These are phyloP conservation scores for Corchorus capsularis DNA, from an alignment of 345 rosid species.

Conservation along the genomic window DNA sequence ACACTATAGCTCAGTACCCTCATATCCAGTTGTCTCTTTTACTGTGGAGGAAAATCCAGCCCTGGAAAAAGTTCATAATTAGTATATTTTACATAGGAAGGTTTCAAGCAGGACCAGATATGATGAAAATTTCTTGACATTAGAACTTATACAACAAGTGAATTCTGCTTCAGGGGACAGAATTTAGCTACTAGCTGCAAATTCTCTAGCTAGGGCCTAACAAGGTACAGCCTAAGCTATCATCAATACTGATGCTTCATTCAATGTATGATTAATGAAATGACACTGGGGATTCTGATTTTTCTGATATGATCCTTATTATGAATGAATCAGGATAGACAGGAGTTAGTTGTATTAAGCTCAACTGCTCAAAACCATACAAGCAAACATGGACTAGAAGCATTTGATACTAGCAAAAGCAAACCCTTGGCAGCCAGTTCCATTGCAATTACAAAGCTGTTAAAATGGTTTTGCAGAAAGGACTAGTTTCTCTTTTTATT, in stretches of 20 bases:
- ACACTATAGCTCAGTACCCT: constrained; percentile 25
- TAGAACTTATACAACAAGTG: not conserved
- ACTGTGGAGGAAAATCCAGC: constrained; percentile 21
- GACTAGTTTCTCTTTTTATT: not conserved
- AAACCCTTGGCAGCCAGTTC: not conserved
- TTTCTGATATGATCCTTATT: not conserved
- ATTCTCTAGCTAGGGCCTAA: not conserved
- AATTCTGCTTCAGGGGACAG: not conserved
- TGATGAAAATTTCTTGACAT: not conserved
- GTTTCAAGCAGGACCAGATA: not conserved
- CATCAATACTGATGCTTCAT: not conserved
- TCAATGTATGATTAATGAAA: not conserved
- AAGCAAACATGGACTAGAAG: not conserved
- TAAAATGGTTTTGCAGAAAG: not conserved
- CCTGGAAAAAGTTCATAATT: constrained; percentile 21
- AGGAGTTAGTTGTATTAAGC: not conserved
- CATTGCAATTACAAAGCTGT: not conserved
- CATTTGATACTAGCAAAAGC: not conserved
- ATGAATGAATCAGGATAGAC: not conserved
- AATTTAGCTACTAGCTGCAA: not conserved
- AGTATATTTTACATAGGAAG: not conserved
- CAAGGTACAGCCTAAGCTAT: not conserved
- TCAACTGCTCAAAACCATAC: not conserved
- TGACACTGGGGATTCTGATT: not conserved
- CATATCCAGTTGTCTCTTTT: constrained; percentile 18